Evolutionary conservation across 306 rosid genomes (phyloP).

Genomic region (Acacia acuminata): DNA sequence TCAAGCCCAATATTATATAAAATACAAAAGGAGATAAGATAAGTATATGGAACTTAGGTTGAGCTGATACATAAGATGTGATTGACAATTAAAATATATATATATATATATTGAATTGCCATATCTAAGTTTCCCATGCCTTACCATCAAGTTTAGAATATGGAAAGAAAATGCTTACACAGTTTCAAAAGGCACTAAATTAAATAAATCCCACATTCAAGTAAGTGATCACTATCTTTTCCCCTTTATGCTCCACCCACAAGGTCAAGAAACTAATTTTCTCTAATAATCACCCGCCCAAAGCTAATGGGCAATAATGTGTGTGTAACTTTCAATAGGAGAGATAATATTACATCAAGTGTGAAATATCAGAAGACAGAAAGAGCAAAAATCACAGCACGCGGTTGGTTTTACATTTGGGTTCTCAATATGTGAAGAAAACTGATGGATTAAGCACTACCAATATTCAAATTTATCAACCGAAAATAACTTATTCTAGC

Average conservation of each 20-base stretch:
- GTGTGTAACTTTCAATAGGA: not conserved
- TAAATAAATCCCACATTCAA: constrained; percentile 24
- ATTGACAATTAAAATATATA: no score
- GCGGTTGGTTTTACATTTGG: constrained; percentile 21
- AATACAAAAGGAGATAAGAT: no score
- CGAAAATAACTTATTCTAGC: constrained; percentile 41
- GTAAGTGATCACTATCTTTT: constrained; percentile 30
- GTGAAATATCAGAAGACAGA: not conserved
- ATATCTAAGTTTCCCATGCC: constrained; percentile 24
- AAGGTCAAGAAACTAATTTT: constrained; percentile 15
- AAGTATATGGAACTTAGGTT: not conserved
- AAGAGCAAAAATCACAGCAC: constrained; percentile 9
- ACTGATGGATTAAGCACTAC: constrained; percentile 16
- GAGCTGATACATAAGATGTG: no score
- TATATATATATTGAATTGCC: not conserved
- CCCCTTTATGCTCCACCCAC: constrained; percentile 43
- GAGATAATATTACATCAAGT: not conserved
- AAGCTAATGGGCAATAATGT: not conserved
- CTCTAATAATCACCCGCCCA: no score
- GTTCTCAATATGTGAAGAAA: constrained; percentile 28
- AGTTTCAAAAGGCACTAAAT: constrained; percentile 8
- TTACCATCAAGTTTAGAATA: constrained; percentile 16
- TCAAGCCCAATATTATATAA: no score
- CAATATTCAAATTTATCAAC: constrained; percentile 32
- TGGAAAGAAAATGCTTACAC: constrained; percentile 18